phyloP scores from a whole-genome alignment of 2,329 filamentous ascomycete species.

The Lojkania enalia region DNA sequence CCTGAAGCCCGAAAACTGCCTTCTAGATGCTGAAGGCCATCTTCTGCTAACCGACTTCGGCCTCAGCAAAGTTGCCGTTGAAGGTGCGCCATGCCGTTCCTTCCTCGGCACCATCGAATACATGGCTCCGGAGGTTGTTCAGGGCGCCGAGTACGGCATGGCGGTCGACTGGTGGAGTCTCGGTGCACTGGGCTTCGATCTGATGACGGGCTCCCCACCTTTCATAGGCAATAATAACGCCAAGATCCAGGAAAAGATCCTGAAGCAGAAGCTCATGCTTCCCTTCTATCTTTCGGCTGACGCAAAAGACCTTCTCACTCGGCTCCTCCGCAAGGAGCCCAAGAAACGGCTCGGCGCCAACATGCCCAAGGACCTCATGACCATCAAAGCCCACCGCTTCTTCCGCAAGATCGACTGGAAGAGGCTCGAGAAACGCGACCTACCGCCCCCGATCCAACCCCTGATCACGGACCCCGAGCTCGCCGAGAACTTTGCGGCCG shows the following conservation, averaged over 20 bases:
- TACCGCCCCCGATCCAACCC: slow-evolving; percentile 87
- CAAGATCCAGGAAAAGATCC: slow-evolving; percentile 94
- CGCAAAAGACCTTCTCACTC: slow-evolving; percentile 89
- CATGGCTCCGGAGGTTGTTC: slow-evolving; percentile 96
- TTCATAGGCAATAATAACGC: slow-evolving; percentile 89
- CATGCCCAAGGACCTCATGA: slow-evolving; percentile 84
- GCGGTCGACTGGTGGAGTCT: slow-evolving; percentile 99
- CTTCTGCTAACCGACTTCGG: slow-evolving; percentile 96
- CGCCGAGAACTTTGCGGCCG: slow-evolving; percentile 92
- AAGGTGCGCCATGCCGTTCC: slow-evolving; percentile 75
- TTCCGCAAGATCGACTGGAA: slow-evolving; percentile 97
- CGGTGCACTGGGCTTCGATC: slow-evolving; percentile 86
- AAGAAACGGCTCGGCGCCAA: slow-evolving; percentile 83
- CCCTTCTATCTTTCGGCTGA: slow-evolving; percentile 91
- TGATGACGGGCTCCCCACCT: slow-evolving; percentile 89
- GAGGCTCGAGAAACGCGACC: slow-evolving; percentile 76
- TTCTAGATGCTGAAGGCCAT: slow-evolving; percentile 88
- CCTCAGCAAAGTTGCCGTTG: slow-evolving; percentile 87
- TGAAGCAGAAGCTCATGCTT: slow-evolving; percentile 85
- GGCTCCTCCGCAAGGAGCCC: slow-evolving; percentile 89
- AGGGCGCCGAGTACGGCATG: slow-evolving; percentile 86
- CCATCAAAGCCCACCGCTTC: slow-evolving; percentile 90
- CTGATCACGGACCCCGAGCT: slow-evolving; percentile 94
- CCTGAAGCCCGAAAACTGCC: slow-evolving; percentile 96
- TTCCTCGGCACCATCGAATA: slow-evolving; percentile 96